phyloP scores from a whole-genome alignment of 768 basidiomycete species.

The Termitomyces sp. region DNA sequence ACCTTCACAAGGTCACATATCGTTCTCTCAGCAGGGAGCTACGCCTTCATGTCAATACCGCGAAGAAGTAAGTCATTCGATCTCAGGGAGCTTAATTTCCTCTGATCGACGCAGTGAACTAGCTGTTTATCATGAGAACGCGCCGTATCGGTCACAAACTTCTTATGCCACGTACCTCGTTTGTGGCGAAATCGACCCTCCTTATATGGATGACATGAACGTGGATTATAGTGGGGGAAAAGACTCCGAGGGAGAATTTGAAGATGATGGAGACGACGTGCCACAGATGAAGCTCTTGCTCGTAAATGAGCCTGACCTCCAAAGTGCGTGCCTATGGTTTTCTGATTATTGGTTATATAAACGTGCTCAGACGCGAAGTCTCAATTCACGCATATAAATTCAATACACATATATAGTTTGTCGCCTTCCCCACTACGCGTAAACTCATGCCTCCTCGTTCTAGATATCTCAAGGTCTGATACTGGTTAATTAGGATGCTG shows the following conservation, averaged over 20 bases:
- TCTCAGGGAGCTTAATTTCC: neutral
- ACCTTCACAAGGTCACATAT: slow-evolving; percentile 62
- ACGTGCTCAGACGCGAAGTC: slow-evolving; percentile 43
- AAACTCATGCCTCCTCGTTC: slow-evolving; percentile 20
- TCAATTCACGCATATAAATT: slow-evolving; percentile 46
- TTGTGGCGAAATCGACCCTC: slow-evolving; percentile 44
- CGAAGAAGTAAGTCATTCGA: slow-evolving; percentile 61
- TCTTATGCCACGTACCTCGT: slow-evolving; percentile 69
- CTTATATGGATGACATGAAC: slow-evolving; percentile 28
- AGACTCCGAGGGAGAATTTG: slow-evolving; percentile 24
- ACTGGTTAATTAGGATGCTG: slow-evolving; percentile 34
- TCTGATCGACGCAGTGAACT: slow-evolving; percentile 46
- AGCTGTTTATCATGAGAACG: slow-evolving; percentile 47
- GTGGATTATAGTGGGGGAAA: slow-evolving; percentile 33
- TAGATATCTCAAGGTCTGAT: neutral
- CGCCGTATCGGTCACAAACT: slow-evolving; percentile 33
- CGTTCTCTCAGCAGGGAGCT: slow-evolving; percentile 70
- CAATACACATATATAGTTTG: slow-evolving; percentile 66
- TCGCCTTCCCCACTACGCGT: slow-evolving; percentile 61
- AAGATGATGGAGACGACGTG: slow-evolving; percentile 39
- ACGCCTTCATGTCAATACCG: slow-evolving; percentile 67
- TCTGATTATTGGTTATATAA: neutral
- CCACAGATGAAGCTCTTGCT: slow-evolving; percentile 46
- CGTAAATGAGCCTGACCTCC: slow-evolving; percentile 58
- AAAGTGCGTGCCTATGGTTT: slow-evolving; percentile 40